Base-by-base conservation (phyloP, 2,329 filamentous ascomycete species). In the Helotiales sp. region DNA sequence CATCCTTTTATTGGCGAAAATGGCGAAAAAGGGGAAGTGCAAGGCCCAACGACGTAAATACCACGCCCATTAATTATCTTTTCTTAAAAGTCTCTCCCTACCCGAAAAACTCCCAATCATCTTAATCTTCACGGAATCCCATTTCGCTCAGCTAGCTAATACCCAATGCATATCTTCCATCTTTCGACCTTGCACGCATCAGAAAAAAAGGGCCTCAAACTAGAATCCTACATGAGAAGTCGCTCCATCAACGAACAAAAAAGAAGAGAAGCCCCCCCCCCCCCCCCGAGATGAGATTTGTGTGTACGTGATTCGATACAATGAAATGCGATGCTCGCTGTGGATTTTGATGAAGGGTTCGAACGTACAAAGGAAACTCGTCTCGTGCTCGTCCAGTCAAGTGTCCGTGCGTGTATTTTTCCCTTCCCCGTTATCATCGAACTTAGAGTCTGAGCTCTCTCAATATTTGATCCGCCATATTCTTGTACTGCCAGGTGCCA, bases 401-500 rank as follows among this genome's bases (percentile, higher is more conserved):
- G 34, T 31, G 24, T 52, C 42, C 29, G 24, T 59, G 38, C 38
- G 33, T 15, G 22, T 55, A 44, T 48, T 24, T 17, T 44, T 31
- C 42, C 24, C 46, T 17, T 33, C 33, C 19, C 24, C 30, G 19
- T 34, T 19, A 29, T 50, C 34, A 31, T 44, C 42, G 12, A 40
- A 19, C 25, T 63, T 54, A 96, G 62, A 98, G 81, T 70, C 87
- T 86, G 66, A 99, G 77, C 72, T 95, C 92, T 70, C 89, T 86
- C 66, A 99, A 79, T 68, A 99, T 97, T 68, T 92, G 92, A 74
- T 96, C 93, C 33, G 95, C 95, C 92, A 98, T 96, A 70, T 91
- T 93, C 79, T 97, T 96, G 77, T 96, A 99, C 74, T 97, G 93
- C 93, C 93, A 98, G 58, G 95, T 98, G 59, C 96, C 93, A 33